Conservation (phyloP, 2,329 filamentous ascomycete genomes). For the Aureobasidium zeae region DNA sequence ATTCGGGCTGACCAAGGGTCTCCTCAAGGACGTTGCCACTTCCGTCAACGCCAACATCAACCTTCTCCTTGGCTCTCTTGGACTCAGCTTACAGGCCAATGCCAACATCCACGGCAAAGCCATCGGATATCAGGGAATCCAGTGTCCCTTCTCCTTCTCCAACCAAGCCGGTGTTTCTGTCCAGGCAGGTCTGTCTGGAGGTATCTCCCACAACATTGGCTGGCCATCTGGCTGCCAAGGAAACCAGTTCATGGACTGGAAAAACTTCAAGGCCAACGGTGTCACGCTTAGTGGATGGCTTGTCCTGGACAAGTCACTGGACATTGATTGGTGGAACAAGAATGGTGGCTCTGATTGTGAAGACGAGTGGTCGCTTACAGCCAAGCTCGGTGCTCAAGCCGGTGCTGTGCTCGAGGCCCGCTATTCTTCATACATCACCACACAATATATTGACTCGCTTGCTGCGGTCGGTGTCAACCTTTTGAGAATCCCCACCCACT, state of each 20-base stretch:
- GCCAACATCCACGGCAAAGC: slow-evolving; percentile 7
- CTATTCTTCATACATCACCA: slow-evolving; percentile 25
- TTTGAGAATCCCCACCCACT: slow-evolving; percentile 16
- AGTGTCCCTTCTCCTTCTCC: slow-evolving; percentile 4
- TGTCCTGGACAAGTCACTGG: slow-evolving; percentile 22
- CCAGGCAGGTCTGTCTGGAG: slow-evolving; percentile 3
- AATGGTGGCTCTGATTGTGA: slow-evolving; percentile 11
- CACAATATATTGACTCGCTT: slow-evolving; percentile 15
- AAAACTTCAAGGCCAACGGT: slow-evolving; percentile 21
- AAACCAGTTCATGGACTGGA: slow-evolving; percentile 19
- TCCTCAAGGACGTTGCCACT: slow-evolving; percentile 3
- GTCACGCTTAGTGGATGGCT: slow-evolving; percentile 29
- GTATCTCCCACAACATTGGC: slow-evolving; percentile 9
- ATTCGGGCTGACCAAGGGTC: slow-evolving; percentile 2
- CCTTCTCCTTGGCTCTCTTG: slow-evolving; percentile 1
- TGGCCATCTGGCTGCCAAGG: background rate
- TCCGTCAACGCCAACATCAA: slow-evolving; percentile 1
- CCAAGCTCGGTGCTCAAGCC: slow-evolving; percentile 24
- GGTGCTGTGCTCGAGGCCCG: slow-evolving; percentile 25
- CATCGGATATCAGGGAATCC: slow-evolving; percentile 1
- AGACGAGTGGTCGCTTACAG: slow-evolving; percentile 32
- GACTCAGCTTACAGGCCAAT: slow-evolving; percentile 1
- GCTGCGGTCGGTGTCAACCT: slow-evolving; percentile 15
- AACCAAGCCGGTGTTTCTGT: slow-evolving; percentile 8
- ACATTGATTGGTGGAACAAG: slow-evolving; percentile 11